Evolutionary conservation across 2,329 filamentous ascomycete genomes (phyloP).

Genomic region (Penicillium glabrum): DNA sequence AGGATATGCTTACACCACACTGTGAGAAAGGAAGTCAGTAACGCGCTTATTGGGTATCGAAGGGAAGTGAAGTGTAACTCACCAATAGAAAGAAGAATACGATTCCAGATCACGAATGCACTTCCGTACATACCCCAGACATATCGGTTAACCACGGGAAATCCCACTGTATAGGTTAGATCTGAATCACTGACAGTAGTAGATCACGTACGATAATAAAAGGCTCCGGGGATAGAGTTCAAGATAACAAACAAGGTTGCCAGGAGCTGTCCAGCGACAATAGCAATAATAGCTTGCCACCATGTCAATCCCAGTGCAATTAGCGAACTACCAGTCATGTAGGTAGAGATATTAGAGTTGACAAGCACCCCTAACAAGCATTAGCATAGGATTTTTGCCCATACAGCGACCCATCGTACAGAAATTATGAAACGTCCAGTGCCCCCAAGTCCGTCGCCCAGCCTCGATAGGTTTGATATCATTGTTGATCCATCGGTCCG

Average conservation of each 20-base stretch:
- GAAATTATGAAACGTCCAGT: slow-evolving; percentile 46
- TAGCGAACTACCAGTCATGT: slow-evolving; percentile 36
- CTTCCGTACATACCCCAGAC: slow-evolving; percentile 34
- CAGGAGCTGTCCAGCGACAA: slow-evolving; percentile 35
- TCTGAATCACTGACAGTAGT: too few species aligned
- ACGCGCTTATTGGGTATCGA: neutral
- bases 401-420: slow-evolving; percentile 30
- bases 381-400: neutral
- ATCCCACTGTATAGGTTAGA: slow-evolving; percentile 20
- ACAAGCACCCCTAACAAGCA: slow-evolving; percentile 44
- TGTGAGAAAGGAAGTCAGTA: neutral
- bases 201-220: slow-evolving; percentile 35
- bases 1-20: slow-evolving; percentile 9
- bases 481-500: slow-evolving; percentile 45
- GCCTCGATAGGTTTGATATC: slow-evolving; percentile 52
- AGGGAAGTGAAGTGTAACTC: slow-evolving; percentile 5
- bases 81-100: slow-evolving; percentile 36
- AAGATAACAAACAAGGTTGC: slow-evolving; percentile 42
- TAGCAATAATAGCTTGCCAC: slow-evolving; percentile 35
- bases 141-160: slow-evolving; percentile 34
- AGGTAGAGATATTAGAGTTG: slow-evolving; percentile 41
- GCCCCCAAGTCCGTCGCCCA: slow-evolving; percentile 45
- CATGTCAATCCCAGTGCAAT: slow-evolving; percentile 34
- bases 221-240: slow-evolving; percentile 46
- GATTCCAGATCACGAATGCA: slow-evolving; percentile 25